A percentile compares a stretch with the other conserved stretches of the same genome.
Evolutionary conservation across 2,329 filamentous ascomycete genomes (phyloP).

Genomic region (Cryphonectria parasitica): DNA sequence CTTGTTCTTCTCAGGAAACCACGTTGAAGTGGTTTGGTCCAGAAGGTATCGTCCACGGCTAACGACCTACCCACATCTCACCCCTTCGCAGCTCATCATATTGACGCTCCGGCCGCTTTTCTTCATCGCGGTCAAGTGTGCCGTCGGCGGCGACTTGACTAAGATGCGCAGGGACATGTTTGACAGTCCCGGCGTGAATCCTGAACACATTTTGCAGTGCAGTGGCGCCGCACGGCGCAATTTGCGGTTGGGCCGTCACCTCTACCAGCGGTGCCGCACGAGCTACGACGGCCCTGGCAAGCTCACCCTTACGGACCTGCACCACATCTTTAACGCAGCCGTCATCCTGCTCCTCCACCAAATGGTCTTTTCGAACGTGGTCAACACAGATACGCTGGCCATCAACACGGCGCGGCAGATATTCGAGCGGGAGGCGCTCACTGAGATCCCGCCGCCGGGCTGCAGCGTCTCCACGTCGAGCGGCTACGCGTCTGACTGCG

Average conservation of each 20-base stretch:
- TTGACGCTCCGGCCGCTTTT: conserved; percentile 53
- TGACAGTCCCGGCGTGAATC: conserved; percentile 35
- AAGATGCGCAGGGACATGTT: conserved; percentile 35
- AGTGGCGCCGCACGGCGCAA: conserved; percentile 51
- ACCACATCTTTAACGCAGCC: conserved; percentile 56
- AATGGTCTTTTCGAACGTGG: conserved; percentile 43
- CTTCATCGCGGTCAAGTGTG: conserved; percentile 51
- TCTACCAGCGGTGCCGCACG: conserved; percentile 29
- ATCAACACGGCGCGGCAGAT: conserved; percentile 47
- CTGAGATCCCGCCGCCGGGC: conserved; percentile 23
- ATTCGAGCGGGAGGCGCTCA: conserved; percentile 44
- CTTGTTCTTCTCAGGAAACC: background rate
- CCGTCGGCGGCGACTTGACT: conserved; percentile 47
- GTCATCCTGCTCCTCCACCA: conserved; percentile 52
- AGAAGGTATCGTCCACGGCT: background rate
- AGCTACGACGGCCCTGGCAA: conserved; percentile 41
- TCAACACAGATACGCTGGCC: conserved; percentile 37
- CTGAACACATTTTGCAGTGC: conserved; percentile 42
- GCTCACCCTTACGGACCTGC: conserved; percentile 49
- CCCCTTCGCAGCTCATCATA: conserved; percentile 47
- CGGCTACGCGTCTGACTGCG: conserved; percentile 29
- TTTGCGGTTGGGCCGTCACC: conserved; percentile 46
- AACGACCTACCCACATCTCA: background rate
- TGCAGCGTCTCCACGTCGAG: conserved; percentile 32
- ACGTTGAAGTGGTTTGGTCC: background rate